These are phyloP conservation scores for Boeremia lycopersici DNA, from an alignment of 2,329 filamentous ascomycete genomes.

Conservation along the genomic window DNA sequence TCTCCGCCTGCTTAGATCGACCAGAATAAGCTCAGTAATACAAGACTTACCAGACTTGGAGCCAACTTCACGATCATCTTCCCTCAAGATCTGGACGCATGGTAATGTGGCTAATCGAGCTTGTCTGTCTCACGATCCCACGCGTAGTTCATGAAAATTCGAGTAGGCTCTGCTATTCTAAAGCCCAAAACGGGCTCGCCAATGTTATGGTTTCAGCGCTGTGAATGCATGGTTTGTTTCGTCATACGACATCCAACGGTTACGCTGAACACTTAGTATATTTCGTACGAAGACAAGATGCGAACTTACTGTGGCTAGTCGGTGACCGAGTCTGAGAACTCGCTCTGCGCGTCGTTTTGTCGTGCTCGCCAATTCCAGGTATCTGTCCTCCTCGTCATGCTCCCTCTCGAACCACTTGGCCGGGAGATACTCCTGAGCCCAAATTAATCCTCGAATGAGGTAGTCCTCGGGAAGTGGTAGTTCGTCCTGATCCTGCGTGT, in stretches of 20 bases:
- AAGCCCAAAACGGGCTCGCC: too few relatives aligned
- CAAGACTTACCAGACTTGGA: too few relatives aligned
- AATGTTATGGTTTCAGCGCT: not conserved
- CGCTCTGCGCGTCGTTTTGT: slow-evolving; percentile 63
- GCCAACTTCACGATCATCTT: too few relatives aligned
- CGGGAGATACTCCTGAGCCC: slow-evolving; percentile 65
- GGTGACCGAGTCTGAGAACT: slow-evolving; percentile 63
- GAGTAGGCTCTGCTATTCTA: not conserved
- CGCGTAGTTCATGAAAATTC: too few relatives aligned
- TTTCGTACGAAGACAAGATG: not conserved
- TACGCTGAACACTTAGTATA: slow-evolving; percentile 23
- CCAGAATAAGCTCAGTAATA: too few relatives aligned
- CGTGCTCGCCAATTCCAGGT: slow-evolving; percentile 67
- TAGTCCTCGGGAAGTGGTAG: slow-evolving; percentile 73
- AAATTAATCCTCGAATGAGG: slow-evolving; percentile 67
- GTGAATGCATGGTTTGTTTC: slow-evolving; percentile 35
- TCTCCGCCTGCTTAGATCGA: too few relatives aligned
- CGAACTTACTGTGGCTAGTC: slow-evolving; percentile 48
- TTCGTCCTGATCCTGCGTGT: slow-evolving; percentile 46
- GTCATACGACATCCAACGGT: slow-evolving; percentile 42
- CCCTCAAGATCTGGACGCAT: too few relatives aligned
- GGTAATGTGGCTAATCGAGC: too few relatives aligned
- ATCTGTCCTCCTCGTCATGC: slow-evolving; percentile 71
- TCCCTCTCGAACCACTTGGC: slow-evolving; percentile 64
- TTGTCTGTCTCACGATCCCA: too few relatives aligned